Percentiles rank a stretch among this genome's conserved stretches.
Conservation (phyloP, 768 basidiomycete species). For the Lactifluus subvellereus region DNA sequence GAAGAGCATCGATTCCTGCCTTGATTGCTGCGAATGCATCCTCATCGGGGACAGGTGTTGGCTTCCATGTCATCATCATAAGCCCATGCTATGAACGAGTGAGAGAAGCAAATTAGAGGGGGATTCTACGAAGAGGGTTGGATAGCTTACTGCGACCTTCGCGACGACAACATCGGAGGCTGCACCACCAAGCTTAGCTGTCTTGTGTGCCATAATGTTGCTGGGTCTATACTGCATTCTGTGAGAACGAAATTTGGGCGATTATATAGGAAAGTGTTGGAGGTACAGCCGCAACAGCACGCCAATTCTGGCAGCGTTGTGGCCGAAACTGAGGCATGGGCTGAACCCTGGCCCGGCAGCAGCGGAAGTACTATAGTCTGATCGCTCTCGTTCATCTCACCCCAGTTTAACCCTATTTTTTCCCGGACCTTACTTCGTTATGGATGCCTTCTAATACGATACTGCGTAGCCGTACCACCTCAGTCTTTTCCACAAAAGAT, state of each 20-base stretch:
- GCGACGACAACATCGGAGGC: slow-evolving; percentile 35
- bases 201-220: slow-evolving; percentile 29
- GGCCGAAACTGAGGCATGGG: no score
- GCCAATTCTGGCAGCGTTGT: no score
- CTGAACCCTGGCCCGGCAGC: no score
- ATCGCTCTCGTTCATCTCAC: no score
- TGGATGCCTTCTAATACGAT: no score
- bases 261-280: no score
- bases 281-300: no score
- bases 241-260: background rate
- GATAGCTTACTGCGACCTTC: slow-evolving; percentile 35
- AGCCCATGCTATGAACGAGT: slow-evolving; percentile 39
- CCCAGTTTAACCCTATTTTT: no score
- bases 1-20: slow-evolving; percentile 40
- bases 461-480: no score
- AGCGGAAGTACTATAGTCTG: no score
- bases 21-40: slow-evolving; percentile 59
- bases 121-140: background rate
- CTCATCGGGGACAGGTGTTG: slow-evolving; percentile 47
- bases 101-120: background rate
- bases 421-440: no score
- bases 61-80: slow-evolving; percentile 55
- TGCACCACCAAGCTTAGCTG: slow-evolving; percentile 37
- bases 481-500: no score
- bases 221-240: background rate